Evolutionary conservation across 2,329 filamentous ascomycete species (phyloP).

Genomic region (Torrubiellomyces zombiae): DNA sequence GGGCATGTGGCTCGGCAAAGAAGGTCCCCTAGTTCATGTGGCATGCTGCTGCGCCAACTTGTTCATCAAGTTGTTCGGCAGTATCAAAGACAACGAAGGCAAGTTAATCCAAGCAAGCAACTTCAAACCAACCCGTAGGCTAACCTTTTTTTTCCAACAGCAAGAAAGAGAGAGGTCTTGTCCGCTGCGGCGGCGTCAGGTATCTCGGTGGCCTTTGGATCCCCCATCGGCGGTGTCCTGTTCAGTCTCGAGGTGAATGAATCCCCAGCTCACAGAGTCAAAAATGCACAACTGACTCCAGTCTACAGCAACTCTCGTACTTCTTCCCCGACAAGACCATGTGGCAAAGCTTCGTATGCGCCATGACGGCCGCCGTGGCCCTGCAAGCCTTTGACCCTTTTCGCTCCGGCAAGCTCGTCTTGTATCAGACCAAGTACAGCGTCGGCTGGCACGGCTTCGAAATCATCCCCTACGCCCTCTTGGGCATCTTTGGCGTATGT

Average conservation of each 20-base stretch:
- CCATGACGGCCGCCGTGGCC: constrained; percentile 94
- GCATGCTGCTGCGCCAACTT: constrained; percentile 92
- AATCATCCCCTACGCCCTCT: constrained; percentile 67
- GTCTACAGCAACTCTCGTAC: constrained; percentile 66
- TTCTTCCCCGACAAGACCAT: constrained; percentile 99
- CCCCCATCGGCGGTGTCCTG: constrained; percentile 82
- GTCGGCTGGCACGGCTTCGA: constrained; percentile 91
- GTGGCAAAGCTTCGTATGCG: constrained; percentile 99
- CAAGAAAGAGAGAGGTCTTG: constrained; percentile 81
- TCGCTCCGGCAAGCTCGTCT: constrained; percentile 81
- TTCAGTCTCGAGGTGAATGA: constrained; percentile 70
- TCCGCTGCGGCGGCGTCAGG: constrained; percentile 85
- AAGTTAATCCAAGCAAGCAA: constrained; percentile 9
- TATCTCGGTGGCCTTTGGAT: constrained; percentile 86
- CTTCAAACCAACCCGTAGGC: background rate
- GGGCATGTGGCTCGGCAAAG: constrained; percentile 92
- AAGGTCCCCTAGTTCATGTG: constrained; percentile 88
- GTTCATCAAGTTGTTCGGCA: constrained; percentile 73
- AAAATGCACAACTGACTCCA: background rate
- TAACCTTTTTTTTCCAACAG: constrained; percentile 32
- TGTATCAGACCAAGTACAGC: constrained; percentile 91
- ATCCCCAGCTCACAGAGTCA: background rate
- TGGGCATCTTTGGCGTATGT: constrained; percentile 64
- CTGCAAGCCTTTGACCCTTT: constrained; percentile 90
- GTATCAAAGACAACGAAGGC: constrained; percentile 79